Evolutionary conservation across 2,329 filamentous ascomycete species (phyloP), one percentile per base, ranked within the genome.

Genomic region (Sphaerulina populicola): DNA sequence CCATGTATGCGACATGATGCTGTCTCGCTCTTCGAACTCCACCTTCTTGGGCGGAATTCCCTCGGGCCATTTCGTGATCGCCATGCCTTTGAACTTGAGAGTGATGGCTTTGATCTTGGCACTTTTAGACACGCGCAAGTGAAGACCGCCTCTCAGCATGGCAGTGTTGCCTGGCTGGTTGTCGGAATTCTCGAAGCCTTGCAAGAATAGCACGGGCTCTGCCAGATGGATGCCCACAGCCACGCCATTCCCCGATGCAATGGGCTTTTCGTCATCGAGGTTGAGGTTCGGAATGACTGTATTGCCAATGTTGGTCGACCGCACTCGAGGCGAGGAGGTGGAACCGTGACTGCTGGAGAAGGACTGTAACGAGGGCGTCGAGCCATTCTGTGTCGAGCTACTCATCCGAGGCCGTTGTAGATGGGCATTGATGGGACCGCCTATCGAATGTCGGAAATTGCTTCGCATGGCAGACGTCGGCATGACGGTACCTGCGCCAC

Each of bases 11-110:
- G 86, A 91, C 69, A 94, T 84, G 53, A 97, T 77, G 3, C 83
- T 87, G 60, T 93, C 86, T 56, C 88, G 86, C 65, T 97, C 89
- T 62, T 81, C 85, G 47, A 88, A 82, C 37, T 94, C 86, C 1
- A 84, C 78, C 68, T 94, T 95, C 51, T 84, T 78, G 0, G 90
- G 89, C 2, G 93, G 91, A 29, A 97, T 93, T 45, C 89, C 81
- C 72, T 97, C 93, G 12, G 93, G 91, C 93, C 93, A 98, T 65
- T 95, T 89, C 1, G 93, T 97, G 57, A 85, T 80, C 2, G 89
- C 88, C 65, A 82, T 85, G 29, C 91, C 93, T 37, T 83, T 80
- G 60, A 98, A 86, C 62, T 87, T 91, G 47, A 98, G 75, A 5
- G 86, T 89, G 21, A 98, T 80, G 3, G 88, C 85, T 73, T 95